Percentiles rank a stretch among this genome's conserved stretches.
These are phyloP conservation scores for Termitomyces sp. DNA, from an alignment of 768 basidiomycete genomes.

Conservation along the genomic window DNA sequence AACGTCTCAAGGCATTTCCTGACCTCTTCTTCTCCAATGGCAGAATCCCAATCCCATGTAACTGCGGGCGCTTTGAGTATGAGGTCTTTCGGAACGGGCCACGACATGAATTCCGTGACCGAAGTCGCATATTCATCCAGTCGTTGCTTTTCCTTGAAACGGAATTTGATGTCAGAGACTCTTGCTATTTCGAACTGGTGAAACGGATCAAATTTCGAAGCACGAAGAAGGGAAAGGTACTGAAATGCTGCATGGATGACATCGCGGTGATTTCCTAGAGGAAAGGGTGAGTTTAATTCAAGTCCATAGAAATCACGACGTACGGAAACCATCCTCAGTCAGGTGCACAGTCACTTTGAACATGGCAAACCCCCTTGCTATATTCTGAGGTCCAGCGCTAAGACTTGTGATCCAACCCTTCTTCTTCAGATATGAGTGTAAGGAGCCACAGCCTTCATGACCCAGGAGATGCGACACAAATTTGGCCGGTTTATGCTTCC, in stretches of 20 bases:
- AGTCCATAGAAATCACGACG: constrained; percentile 23
- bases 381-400: constrained; percentile 61
- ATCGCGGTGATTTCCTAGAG: constrained; percentile 67
- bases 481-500: constrained; percentile 75
- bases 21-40: constrained; percentile 47
- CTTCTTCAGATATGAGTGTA: constrained; percentile 85
- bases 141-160: constrained; percentile 80
- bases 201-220: constrained; percentile 56
- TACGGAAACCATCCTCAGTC: constrained; percentile 84
- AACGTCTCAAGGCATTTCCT: constrained; percentile 59
- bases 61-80: constrained; percentile 69
- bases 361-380: constrained; percentile 83
- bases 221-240: constrained; percentile 69
- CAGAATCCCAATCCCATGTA: constrained; percentile 68
- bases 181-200: constrained; percentile 74
- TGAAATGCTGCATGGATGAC: constrained; percentile 72
- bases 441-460: constrained; percentile 90
- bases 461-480: constrained; percentile 83
- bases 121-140: constrained; percentile 79
- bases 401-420: constrained; percentile 84
- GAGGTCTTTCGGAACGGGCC: constrained; percentile 79
- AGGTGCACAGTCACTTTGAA: constrained; percentile 82
- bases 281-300: neutral
- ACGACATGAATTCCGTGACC: constrained; percentile 70
- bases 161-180: constrained; percentile 73